phyloP scores from a whole-genome alignment of 805 yeast genomes.

The Lachancea fermentati region DNA sequence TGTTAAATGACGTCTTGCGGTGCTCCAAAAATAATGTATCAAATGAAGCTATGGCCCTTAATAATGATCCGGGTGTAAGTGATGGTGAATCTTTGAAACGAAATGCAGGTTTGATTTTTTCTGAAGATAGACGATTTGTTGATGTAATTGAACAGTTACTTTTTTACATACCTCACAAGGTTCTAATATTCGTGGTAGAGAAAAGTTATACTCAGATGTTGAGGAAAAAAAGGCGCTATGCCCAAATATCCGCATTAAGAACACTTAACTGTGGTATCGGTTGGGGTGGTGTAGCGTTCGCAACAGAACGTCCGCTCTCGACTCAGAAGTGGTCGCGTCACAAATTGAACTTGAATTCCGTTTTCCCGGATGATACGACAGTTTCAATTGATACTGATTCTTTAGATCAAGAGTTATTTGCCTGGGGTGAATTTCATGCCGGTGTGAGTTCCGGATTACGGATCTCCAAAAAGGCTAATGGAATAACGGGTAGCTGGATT shows the following conservation, averaged over 20 bases:
- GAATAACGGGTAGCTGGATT: constrained; percentile 78
- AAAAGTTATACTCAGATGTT: constrained; percentile 53
- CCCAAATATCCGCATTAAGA: constrained; percentile 57
- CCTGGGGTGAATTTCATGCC: constrained; percentile 89
- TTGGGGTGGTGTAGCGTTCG: constrained; percentile 26
- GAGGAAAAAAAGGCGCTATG: constrained; percentile 49
- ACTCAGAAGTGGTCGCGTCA: constrained; percentile 84
- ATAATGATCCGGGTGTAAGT: constrained; percentile 12
- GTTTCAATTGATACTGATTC: constrained; percentile 53
- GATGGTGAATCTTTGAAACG: constrained; percentile 17
- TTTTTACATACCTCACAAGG: constrained; percentile 19
- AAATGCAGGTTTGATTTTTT: constrained; percentile 53
- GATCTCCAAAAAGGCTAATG: constrained; percentile 60
- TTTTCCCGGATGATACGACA: constrained; percentile 63
- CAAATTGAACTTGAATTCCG: constrained; percentile 59
- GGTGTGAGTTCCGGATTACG: constrained; percentile 86
- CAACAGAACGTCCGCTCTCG: constrained; percentile 58
- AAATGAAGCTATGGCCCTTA: not conserved
- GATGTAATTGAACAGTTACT: constrained; percentile 68
- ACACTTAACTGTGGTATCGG: constrained; percentile 50
- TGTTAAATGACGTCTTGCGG: constrained; percentile 2
- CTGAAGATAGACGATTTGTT: constrained; percentile 69
- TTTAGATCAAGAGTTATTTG: constrained; percentile 43
- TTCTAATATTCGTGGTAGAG: constrained; percentile 31
- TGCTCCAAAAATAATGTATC: constrained; percentile 6